Evolutionary conservation across 73 alveolate species (phyloP).

Genomic region (Effrenium voratum): DNA sequence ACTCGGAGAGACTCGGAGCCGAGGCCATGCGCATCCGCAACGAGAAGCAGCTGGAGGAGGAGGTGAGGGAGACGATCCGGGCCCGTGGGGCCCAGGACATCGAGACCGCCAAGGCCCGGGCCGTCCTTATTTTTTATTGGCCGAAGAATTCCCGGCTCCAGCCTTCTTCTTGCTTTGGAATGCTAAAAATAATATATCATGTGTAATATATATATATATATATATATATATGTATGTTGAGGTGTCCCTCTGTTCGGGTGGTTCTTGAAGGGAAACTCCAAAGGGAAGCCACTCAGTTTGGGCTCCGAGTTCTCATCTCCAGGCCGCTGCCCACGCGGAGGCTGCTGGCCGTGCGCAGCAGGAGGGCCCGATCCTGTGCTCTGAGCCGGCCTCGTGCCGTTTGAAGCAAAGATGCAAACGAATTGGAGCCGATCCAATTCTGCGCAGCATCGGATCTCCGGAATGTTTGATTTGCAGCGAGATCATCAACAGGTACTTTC

Average conservation of each 20-base stretch:
- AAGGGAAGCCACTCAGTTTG: too few relatives aligned
- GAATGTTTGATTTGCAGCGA: too few relatives aligned
- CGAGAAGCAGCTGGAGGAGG: constrained; percentile 71
- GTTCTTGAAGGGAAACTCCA: too few relatives aligned
- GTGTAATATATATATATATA: too few relatives aligned
- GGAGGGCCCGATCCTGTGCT: too few relatives aligned
- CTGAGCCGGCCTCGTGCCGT: too few relatives aligned
- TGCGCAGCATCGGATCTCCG: too few relatives aligned
- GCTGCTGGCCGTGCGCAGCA: constrained; percentile 65
- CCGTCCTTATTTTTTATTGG: not conserved
- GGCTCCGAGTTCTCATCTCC: not conserved
- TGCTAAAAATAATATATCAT: too few relatives aligned
- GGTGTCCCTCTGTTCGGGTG: too few relatives aligned
- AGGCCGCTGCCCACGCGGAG: constrained; percentile 56
- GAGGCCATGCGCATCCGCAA: constrained; percentile 78
- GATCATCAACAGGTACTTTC: not conserved
- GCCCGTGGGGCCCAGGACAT: constrained; percentile 43
- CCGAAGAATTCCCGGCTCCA: not conserved
- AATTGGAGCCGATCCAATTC: too few relatives aligned
- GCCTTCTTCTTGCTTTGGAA: not conserved
- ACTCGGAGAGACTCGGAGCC: not conserved
- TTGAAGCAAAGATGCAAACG: too few relatives aligned
- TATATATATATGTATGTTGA: too few relatives aligned
- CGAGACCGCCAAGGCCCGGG: constrained; percentile 62
- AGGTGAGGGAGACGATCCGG: constrained; percentile 67